These are phyloP conservation scores for Styphnolobium japonicum DNA, from an alignment of 306 rosid species.

Conservation along the genomic window DNA sequence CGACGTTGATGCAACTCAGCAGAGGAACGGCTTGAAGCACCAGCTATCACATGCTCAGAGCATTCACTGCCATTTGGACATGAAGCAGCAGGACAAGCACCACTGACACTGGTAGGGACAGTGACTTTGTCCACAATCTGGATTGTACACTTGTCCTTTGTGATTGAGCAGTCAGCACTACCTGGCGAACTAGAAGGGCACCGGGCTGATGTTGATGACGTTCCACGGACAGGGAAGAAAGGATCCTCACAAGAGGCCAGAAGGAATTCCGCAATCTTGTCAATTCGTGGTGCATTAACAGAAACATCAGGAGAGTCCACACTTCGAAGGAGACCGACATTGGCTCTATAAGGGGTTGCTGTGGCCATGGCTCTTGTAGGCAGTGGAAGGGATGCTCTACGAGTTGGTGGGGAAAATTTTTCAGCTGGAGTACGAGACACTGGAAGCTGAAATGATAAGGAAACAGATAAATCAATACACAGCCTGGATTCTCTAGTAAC, in stretches of 20 bases:
- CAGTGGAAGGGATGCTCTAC: conserved; percentile 66
- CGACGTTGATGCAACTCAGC: conserved; percentile 48
- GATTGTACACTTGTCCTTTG: conserved; percentile 83
- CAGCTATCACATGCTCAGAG: conserved; percentile 61
- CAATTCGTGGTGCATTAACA: conserved; percentile 83
- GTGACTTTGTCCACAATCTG: conserved; percentile 52
- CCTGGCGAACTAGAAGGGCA: conserved; percentile 49
- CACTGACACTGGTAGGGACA: conserved; percentile 31
- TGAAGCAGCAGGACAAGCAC: conserved; percentile 42
- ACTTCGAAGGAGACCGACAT: conserved; percentile 42
- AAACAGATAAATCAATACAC: conserved; percentile 4
- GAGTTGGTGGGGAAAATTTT: conserved; percentile 38
- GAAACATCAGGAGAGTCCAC: conserved; percentile 80
- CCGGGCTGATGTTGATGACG: conserved; percentile 45
- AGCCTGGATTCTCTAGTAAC: neutral
- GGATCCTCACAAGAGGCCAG: conserved; percentile 62
- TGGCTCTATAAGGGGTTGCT: conserved; percentile 42
- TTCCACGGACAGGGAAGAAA: conserved; percentile 35
- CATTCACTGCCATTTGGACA: conserved; percentile 26
- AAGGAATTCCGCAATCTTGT: conserved; percentile 89
- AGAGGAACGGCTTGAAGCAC: conserved; percentile 67
- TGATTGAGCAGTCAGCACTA: conserved; percentile 57
- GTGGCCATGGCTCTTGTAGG: conserved; percentile 40
- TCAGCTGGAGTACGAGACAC: conserved; percentile 33
- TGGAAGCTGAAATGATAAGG: conserved; percentile 46